Base-by-base conservation (phyloP, 176 grass and related monocot species). In the Oryza australiensis region DNA sequence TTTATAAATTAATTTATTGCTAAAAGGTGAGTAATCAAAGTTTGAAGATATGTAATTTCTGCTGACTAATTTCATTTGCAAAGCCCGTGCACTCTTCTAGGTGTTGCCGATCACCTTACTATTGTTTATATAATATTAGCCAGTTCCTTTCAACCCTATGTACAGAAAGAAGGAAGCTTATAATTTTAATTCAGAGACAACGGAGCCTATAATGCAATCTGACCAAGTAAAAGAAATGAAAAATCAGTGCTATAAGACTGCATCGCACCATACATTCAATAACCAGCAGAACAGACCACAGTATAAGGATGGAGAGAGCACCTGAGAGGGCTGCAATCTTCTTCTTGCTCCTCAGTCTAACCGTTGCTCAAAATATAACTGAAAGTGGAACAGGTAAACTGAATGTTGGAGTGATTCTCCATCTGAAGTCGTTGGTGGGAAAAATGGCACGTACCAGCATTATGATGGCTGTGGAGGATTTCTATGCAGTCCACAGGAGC, bases 401-500 rank as follows among this genome's bases (percentile, higher is more conserved):
- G 12, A 41, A 84, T 68, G 74, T 91, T 3, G 89, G 89, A 23
- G 89, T 81, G 18, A 70, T 91, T 40, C 85, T 91, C 26, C 62
- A 91, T 76, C 41, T 87, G 68, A 13, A 62, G 26, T 84, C 80
- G 10, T 9, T 66, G 67, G 70, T 80, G 32, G 85, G 89, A 2
- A 91, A 91, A 68, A 80, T 80, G 9, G 53, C 74, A 23, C 46
- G 24, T 12, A 91, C 85, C 38, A 87, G 76, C 76, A 81, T 91
- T 26, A 20, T 77, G 27, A 87, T 91, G 85, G 89, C 84, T 9
- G 45, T 81, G 22, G 89, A 91, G 13, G 85, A 91, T 80, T 91
- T 87, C 51, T 91, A 91, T 55, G 46, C 75, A 6, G 67, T 22
- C 24, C 80, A 91, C 68, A 12, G 20, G 22, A 84, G 87, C 64